Evolutionary conservation across 108 stramenopile genomes (phyloP).

Genomic region (Skeletonema costatum): DNA sequence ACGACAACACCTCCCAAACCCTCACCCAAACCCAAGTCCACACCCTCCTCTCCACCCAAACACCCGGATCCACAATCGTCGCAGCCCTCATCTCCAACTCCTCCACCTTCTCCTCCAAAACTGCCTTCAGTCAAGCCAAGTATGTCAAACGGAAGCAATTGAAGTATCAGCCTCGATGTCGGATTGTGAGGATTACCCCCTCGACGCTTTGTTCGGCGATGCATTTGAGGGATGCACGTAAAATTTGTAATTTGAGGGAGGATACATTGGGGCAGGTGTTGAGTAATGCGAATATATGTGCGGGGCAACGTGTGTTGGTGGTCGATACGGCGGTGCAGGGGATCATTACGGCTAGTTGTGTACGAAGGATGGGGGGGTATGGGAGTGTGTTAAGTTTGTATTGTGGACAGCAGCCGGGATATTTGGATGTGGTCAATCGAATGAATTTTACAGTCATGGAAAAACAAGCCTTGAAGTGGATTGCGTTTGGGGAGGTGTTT

Average conservation of each 20-base stretch:
- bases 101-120: slow-evolving; percentile 79
- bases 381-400: slow-evolving; percentile 74
- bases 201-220: slow-evolving; percentile 66
- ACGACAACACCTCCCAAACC: slow-evolving; percentile 74
- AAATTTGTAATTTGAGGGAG: slow-evolving; percentile 70
- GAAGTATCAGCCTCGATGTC: slow-evolving; percentile 85
- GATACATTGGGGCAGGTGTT: slow-evolving; percentile 86
- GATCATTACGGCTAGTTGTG: slow-evolving; percentile 69
- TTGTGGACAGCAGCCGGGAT: slow-evolving; percentile 75
- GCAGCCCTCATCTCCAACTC: slow-evolving; percentile 78
- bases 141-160: slow-evolving; percentile 77
- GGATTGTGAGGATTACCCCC: slow-evolving; percentile 74
- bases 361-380: slow-evolving; percentile 87
- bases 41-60: slow-evolving; percentile 40
- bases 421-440: slow-evolving; percentile 56
- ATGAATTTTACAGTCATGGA: slow-evolving; percentile 78
- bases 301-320: slow-evolving; percentile 79
- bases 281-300: slow-evolving; percentile 77
- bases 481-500: slow-evolving; percentile 75
- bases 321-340: slow-evolving; percentile 71
- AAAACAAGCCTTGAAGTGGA: slow-evolving; percentile 67
- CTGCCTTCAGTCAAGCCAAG: slow-evolving; percentile 86
- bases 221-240: slow-evolving; percentile 63
- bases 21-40: slow-evolving; percentile 48
- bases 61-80: slow-evolving; percentile 70